These are phyloP conservation scores for Actinidia chinensis DNA, from an alignment of 179 eudicot species.

Conservation along the genomic window DNA sequence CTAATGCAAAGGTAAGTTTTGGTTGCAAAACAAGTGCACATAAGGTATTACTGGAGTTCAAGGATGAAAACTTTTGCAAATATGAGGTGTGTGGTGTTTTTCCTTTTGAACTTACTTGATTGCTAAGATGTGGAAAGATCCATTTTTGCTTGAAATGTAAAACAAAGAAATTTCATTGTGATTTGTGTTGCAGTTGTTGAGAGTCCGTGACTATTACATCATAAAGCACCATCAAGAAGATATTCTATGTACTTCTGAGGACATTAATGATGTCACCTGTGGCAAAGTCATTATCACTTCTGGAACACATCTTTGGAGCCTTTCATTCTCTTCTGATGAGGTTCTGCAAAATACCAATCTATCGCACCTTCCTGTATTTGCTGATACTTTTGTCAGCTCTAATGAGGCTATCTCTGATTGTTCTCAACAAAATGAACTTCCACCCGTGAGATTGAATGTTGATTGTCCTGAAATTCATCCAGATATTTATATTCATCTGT, in stretches of 20 bases:
- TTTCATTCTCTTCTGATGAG: slow-evolving; percentile 49
- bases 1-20: slow-evolving; percentile 20
- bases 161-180: slow-evolving; percentile 16
- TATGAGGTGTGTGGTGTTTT: slow-evolving; percentile 49
- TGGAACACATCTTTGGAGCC: slow-evolving; percentile 46
- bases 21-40: slow-evolving; percentile 28
- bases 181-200: slow-evolving; percentile 54
- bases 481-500: slow-evolving; percentile 51
- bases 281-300: slow-evolving; percentile 43
- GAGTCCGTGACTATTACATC: slow-evolving; percentile 60
- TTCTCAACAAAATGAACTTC: slow-evolving; percentile 32
- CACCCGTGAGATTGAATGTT: slow-evolving; percentile 30
- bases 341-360: slow-evolving; percentile 28
- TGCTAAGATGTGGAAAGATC: not conserved
- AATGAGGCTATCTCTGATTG: slow-evolving; percentile 20
- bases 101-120: slow-evolving; percentile 7
- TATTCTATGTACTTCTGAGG: slow-evolving; percentile 39
- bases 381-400: slow-evolving; percentile 25
- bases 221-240: slow-evolving; percentile 58
- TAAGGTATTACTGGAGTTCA: slow-evolving; percentile 70
- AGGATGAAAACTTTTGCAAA: slow-evolving; percentile 47
- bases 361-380: slow-evolving; percentile 24
- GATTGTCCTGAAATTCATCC: slow-evolving; percentile 31
- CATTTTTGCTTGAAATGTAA: slow-evolving; percentile 1
- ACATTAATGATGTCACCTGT: slow-evolving; percentile 20